Conservation (phyloP, 495 filamentous ascomycete genomes). For the Penicillium coffeae region DNA sequence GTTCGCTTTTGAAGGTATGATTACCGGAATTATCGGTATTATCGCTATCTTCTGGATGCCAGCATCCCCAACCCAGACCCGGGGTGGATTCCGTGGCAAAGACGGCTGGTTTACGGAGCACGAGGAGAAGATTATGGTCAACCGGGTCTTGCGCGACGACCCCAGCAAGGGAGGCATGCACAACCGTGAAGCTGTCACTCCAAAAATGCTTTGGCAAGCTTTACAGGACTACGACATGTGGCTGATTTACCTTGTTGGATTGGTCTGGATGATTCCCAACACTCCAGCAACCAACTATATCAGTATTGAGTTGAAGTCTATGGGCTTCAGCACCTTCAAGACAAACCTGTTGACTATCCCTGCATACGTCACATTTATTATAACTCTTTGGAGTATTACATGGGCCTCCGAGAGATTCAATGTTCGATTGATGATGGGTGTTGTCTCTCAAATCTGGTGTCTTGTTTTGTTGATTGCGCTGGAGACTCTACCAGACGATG, state of each 20-base stretch:
- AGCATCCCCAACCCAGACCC: conserved; percentile 67
- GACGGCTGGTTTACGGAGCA: conserved; percentile 63
- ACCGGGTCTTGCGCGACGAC: conserved; percentile 68
- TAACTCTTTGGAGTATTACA: conserved; percentile 44
- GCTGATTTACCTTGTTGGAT: conserved; percentile 49
- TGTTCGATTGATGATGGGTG: conserved; percentile 50
- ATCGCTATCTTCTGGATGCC: conserved; percentile 66
- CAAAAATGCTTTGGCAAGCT: conserved; percentile 41
- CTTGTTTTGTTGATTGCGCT: conserved; percentile 53
- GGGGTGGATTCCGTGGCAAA: conserved; percentile 63
- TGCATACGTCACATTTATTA: conserved; percentile 46
- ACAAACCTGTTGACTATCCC: conserved; percentile 69
- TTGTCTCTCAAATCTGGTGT: conserved; percentile 52
- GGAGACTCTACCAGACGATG: conserved; percentile 30
- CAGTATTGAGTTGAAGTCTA: conserved; percentile 52
- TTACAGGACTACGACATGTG: conserved; percentile 53
- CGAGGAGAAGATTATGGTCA: conserved; percentile 63
- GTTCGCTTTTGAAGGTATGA: conserved; percentile 52
- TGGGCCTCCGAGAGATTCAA: conserved; percentile 53
- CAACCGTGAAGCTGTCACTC: conserved; percentile 52
- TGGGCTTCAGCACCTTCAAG: conserved; percentile 61
- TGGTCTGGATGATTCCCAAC: conserved; percentile 50
- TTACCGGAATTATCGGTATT: conserved; percentile 62
- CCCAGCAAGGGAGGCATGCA: conserved; percentile 67
- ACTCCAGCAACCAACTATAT: conserved; percentile 46